These are phyloP conservation scores for Gossypium longicalyx DNA, from an alignment of 345 rosid species.

Conservation along the genomic window DNA sequence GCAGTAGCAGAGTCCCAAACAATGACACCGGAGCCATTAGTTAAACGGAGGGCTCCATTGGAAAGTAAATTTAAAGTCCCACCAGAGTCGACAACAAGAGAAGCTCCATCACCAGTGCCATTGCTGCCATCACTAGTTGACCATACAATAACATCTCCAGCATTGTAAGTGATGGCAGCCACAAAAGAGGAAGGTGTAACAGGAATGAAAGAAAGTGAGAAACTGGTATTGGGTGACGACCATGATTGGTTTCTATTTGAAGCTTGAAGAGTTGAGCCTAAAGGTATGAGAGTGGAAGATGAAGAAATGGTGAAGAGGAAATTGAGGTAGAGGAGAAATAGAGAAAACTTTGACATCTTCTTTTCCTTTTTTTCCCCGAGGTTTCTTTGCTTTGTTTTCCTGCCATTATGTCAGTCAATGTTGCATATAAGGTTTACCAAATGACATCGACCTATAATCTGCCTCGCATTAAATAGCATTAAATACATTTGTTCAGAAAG, in stretches of 20 bases:
- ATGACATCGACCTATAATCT: background rate
- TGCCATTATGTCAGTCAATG: background rate
- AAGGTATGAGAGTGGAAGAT: constrained; percentile 22
- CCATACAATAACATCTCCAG: constrained; percentile 36
- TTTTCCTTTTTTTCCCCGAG: too few relatives aligned
- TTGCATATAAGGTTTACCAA: background rate
- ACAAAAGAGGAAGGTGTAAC: background rate
- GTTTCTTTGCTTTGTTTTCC: background rate
- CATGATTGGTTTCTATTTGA: constrained; percentile 21
- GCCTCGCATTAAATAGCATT: background rate
- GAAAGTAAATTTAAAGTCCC: constrained; percentile 43
- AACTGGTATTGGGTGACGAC: background rate
- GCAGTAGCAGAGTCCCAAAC: constrained; percentile 58
- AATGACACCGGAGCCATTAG: constrained; percentile 47
- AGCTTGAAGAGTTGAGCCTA: constrained; percentile 43
- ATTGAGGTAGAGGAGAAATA: background rate
- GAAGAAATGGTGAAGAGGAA: constrained; percentile 10
- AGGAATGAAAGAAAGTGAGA: background rate
- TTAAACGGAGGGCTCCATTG: constrained; percentile 51
- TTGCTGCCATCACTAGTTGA: constrained; percentile 32
- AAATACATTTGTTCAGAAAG: background rate
- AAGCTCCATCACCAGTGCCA: background rate
- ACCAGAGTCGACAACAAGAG: constrained; percentile 42
- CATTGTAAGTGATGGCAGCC: background rate
- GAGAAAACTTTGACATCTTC: background rate